These are phyloP conservation scores for Chamaecyparis obtusa DNA, from an alignment of 75 land plant species.

Conservation along the genomic window DNA sequence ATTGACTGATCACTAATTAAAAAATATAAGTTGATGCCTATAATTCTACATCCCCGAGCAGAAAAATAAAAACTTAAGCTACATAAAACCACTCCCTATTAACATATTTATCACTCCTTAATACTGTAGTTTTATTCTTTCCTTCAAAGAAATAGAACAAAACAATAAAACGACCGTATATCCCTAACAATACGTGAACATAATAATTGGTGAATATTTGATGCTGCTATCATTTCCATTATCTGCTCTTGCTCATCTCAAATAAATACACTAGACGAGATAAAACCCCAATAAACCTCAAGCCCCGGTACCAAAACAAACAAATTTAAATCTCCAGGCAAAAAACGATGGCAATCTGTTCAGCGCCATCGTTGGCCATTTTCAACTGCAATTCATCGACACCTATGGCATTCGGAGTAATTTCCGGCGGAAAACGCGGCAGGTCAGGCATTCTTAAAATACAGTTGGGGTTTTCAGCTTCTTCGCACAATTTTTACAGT, in stretches of 20 bases:
- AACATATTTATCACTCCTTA: too few relatives aligned
- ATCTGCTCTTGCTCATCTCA: background rate
- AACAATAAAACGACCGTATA: background rate
- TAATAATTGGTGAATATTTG: background rate
- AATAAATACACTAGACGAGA: background rate
- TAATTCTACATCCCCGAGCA: too few relatives aligned
- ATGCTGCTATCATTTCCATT: background rate
- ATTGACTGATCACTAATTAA: too few relatives aligned
- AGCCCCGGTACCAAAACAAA: background rate
- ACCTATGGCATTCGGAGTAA: background rate
- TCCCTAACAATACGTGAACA: background rate
- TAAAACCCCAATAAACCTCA: background rate
- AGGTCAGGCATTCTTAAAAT: background rate
- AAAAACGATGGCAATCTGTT: constrained; percentile 3
- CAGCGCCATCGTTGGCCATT: constrained; percentile 2
- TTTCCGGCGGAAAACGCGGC: background rate
- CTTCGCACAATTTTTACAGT: background rate
- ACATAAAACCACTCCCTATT: too few relatives aligned
- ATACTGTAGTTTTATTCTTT: too few relatives aligned
- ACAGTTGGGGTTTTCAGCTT: background rate
- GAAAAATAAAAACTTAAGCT: too few relatives aligned
- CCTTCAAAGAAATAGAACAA: too few relatives aligned
- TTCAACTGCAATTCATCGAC: background rate
- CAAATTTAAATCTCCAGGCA: background rate
- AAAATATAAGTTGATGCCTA: too few relatives aligned